Conservation (phyloP, 2,329 filamentous ascomycete species). For the Chaetomium olivaceum region DNA sequence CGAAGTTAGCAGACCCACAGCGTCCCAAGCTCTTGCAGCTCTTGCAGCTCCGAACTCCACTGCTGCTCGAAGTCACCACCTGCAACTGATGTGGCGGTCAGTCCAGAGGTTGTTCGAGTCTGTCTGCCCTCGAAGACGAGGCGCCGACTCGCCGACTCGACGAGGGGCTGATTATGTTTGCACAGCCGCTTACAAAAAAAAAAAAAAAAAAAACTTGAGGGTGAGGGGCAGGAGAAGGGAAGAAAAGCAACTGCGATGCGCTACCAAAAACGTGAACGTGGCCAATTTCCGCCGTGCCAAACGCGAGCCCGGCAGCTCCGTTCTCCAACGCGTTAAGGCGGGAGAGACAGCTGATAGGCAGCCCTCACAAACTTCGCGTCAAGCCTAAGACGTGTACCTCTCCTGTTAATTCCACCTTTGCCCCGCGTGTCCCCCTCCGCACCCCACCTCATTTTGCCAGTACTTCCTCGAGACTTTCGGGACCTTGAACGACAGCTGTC, state of each 20-base stretch:
- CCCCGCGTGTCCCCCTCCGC: slow-evolving; percentile 25
- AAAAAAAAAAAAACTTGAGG: slow-evolving; percentile 5
- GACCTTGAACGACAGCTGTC: slow-evolving; percentile 15
- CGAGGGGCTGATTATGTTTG: slow-evolving; percentile 12
- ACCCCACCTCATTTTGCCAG: slow-evolving; percentile 23
- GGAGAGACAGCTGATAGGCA: slow-evolving; percentile 11
- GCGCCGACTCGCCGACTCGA: background rate
- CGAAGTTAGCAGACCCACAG: slow-evolving; percentile 22
- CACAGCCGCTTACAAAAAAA: background rate
- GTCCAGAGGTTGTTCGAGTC: background rate
- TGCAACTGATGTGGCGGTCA: slow-evolving; percentile 24
- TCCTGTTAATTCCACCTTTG: slow-evolving; percentile 17
- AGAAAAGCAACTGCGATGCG: slow-evolving; percentile 13
- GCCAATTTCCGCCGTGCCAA: slow-evolving; percentile 23
- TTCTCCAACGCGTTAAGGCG: slow-evolving; percentile 25
- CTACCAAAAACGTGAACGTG: slow-evolving; percentile 20
- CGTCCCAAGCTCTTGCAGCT: slow-evolving; percentile 22
- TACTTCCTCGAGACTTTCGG: slow-evolving; percentile 15
- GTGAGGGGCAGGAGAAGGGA: slow-evolving; percentile 18
- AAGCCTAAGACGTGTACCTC: slow-evolving; percentile 20
- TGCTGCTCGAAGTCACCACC: slow-evolving; percentile 13
- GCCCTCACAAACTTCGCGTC: background rate
- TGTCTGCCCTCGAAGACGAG: background rate
- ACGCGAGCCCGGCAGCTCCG: slow-evolving; percentile 23
- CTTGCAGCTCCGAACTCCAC: slow-evolving; percentile 27